These are phyloP conservation scores for Prunus davidiana DNA, from an alignment of 306 rosid genomes.

Conservation along the genomic window DNA sequence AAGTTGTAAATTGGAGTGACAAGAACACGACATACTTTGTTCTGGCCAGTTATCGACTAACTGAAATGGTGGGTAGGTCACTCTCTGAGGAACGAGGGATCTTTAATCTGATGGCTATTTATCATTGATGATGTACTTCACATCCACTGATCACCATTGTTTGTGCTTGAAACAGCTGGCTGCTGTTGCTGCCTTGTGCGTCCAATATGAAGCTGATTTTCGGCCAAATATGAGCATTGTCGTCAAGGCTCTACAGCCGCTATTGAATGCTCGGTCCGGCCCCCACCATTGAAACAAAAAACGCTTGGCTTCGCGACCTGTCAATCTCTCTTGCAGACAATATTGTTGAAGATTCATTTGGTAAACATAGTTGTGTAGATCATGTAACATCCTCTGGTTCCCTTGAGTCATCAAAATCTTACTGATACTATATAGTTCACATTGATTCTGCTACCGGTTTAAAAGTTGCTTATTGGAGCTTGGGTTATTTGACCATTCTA, in stretches of 20 bases:
- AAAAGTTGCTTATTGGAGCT: conserved; percentile 2
- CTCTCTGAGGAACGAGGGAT: not conserved
- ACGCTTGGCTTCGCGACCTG: conserved; percentile 32
- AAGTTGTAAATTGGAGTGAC: not conserved
- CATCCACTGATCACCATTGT: not conserved
- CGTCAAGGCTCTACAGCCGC: conserved; percentile 71
- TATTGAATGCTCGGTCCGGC: conserved; percentile 47
- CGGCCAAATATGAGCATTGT: conserved; percentile 80
- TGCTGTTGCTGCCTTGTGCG: conserved; percentile 79
- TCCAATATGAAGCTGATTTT: conserved; percentile 76
- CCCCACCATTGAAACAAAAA: conserved; percentile 35
- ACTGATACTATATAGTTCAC: conserved; percentile 4
- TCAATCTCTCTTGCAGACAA: conserved; percentile 19
- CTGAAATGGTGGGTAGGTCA: not conserved
- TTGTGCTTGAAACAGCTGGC: conserved; percentile 48
- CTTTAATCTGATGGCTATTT: not conserved
- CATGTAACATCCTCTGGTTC: not conserved
- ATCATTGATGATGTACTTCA: not conserved
- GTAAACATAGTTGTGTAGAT: conserved; percentile 9
- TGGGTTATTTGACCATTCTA: not conserved
- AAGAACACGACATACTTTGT: not conserved
- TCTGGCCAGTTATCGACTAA: not conserved
- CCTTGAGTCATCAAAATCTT: not conserved
- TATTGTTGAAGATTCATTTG: conserved; percentile 7
- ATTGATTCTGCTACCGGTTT: conserved; percentile 12